These are phyloP conservation scores for Bombardia bombarda DNA, from an alignment of 495 filamentous ascomycete genomes.

Conservation along the genomic window DNA sequence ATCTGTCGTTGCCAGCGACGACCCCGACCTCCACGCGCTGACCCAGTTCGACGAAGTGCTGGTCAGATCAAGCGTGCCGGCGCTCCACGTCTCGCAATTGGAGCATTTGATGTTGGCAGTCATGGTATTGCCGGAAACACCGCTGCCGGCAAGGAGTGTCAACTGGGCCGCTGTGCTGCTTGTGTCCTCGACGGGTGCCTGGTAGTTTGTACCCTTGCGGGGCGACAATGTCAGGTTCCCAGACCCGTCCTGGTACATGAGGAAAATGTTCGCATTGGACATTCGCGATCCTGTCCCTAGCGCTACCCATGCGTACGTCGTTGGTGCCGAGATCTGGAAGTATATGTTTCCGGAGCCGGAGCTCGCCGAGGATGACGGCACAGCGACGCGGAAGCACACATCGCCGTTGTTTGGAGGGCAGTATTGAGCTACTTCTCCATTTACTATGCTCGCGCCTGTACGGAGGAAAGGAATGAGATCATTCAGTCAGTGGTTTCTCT, in stretches of 20 bases:
- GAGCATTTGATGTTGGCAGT: slow-evolving; percentile 52
- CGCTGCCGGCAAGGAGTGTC: slow-evolving; percentile 54
- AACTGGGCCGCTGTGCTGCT: slow-evolving; percentile 33
- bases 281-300: slow-evolving; percentile 57
- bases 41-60: slow-evolving; percentile 56
- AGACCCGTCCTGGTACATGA: slow-evolving; percentile 53
- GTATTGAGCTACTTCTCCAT: slow-evolving; percentile 9
- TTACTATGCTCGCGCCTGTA: slow-evolving; percentile 12
- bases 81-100: slow-evolving; percentile 44
- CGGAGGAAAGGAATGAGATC: too few relatives aligned
- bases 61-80: slow-evolving; percentile 50
- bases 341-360: slow-evolving; percentile 46
- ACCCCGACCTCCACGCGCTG: slow-evolving; percentile 53
- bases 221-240: slow-evolving; percentile 58
- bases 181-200: slow-evolving; percentile 45
- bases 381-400: slow-evolving; percentile 39
- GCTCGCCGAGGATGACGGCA: slow-evolving; percentile 33
- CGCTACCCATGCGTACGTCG: slow-evolving; percentile 53
- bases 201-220: slow-evolving; percentile 45
- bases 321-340: slow-evolving; percentile 57
- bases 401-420: slow-evolving; percentile 18
- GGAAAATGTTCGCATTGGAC: slow-evolving; percentile 58
- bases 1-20: slow-evolving; percentile 46
- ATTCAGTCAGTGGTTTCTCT: too few relatives aligned
- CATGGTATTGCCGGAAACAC: slow-evolving; percentile 43